Evolutionary conservation across 2,329 filamentous ascomycete genomes (phyloP).

Genomic region (Cyphellophora attinorum): DNA sequence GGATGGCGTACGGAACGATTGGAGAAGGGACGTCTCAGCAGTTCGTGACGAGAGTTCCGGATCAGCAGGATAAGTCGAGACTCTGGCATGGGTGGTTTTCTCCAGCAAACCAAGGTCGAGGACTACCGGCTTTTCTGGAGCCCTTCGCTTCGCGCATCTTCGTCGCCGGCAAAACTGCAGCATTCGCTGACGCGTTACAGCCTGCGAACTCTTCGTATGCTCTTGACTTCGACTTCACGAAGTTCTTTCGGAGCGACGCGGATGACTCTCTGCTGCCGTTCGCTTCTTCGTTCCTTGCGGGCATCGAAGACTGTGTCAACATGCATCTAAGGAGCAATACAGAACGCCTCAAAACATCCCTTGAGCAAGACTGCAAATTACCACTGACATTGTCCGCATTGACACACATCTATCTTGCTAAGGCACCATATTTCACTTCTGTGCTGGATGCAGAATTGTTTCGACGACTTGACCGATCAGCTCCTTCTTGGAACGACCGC

Average conservation of each 20-base stretch:
- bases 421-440: slow-evolving; percentile 47
- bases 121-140: slow-evolving; percentile 8
- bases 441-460: slow-evolving; percentile 62
- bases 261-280: slow-evolving; percentile 30
- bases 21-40: slow-evolving; percentile 2
- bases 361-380: slow-evolving; percentile 63
- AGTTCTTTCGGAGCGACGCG: no score
- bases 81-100: slow-evolving; percentile 15
- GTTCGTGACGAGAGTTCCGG: slow-evolving; percentile 7
- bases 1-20: slow-evolving; percentile 8
- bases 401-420: slow-evolving; percentile 65
- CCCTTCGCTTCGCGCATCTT: slow-evolving; percentile 7
- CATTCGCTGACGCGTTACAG: slow-evolving; percentile 10
- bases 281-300: slow-evolving; percentile 60
- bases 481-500: slow-evolving; percentile 64
- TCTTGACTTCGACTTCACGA: no score
- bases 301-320: slow-evolving; percentile 68
- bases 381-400: slow-evolving; percentile 56
- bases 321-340: no score
- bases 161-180: slow-evolving; percentile 12
- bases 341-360: no score
- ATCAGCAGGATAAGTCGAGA: slow-evolving; percentile 3
- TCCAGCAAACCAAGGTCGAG: slow-evolving; percentile 2
- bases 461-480: slow-evolving; percentile 56
- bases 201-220: no score